phyloP scores from a whole-genome alignment of 2,329 filamentous ascomycete genomes.

The Colletotrichum caudatum region DNA sequence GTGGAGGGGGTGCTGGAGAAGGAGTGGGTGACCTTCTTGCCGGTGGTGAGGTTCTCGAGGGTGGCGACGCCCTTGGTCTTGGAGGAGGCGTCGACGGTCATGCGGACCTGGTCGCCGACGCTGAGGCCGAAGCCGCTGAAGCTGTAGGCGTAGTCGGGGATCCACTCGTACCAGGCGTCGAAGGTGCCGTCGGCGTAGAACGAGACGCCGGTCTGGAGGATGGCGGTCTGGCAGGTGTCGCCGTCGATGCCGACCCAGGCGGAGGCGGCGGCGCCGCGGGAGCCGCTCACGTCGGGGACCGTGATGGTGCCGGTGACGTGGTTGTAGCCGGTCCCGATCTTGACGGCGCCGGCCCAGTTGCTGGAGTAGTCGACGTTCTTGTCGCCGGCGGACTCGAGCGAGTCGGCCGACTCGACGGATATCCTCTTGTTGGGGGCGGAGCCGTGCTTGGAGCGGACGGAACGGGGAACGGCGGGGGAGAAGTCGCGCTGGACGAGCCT shows the following conservation, averaged over 20 bases:
- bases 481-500: conserved; percentile 29
- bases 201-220: conserved; percentile 58
- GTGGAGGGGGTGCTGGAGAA: conserved; percentile 57
- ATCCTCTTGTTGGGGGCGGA: conserved; percentile 42
- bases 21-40: conserved; percentile 63
- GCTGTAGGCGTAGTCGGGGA: conserved; percentile 56
- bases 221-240: conserved; percentile 55
- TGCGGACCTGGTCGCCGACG: conserved; percentile 48
- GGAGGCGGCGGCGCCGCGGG: conserved; percentile 46
- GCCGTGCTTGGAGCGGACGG: conserved; percentile 14
- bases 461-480: conserved; percentile 26
- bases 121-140: conserved; percentile 51
- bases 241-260: conserved; percentile 64
- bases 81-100: conserved; percentile 46
- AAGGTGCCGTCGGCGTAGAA: conserved; percentile 53
- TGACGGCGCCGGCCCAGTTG: conserved; percentile 50
- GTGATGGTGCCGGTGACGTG: conserved; percentile 48
- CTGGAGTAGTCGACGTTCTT: conserved; percentile 44
- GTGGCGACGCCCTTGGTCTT: conserved; percentile 46
- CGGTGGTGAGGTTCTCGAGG: conserved; percentile 63
- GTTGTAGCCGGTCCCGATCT: conserved; percentile 46
- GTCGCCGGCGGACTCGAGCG: conserved; percentile 14
- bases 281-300: conserved; percentile 45
- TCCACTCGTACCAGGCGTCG: conserved; percentile 62
- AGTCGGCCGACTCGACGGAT: conserved; percentile 5